Evolutionary conservation across 2,329 filamentous ascomycete genomes (phyloP).

Genomic region (Cladorrhinum sp.): DNA sequence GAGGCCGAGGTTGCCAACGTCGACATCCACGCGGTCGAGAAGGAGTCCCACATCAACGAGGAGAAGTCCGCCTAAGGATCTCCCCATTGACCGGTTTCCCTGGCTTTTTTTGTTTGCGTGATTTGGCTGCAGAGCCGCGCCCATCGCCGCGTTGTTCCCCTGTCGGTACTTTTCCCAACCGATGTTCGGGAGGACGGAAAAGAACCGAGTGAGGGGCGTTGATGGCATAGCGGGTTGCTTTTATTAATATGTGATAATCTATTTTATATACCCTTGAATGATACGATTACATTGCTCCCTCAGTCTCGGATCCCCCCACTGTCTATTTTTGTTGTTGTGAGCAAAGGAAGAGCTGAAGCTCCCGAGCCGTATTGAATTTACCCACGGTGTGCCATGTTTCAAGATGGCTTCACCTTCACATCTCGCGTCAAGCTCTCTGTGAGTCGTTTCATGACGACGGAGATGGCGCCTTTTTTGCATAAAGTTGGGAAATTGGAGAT

Average conservation of each 20-base stretch:
- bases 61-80: conserved; percentile 20
- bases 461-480: too few relatives aligned
- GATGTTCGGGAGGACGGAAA: conserved; percentile 1
- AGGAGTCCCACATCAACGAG: conserved; percentile 35
- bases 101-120: conserved; percentile 8
- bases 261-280: conserved; percentile 15
- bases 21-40: conserved; percentile 45
- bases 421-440: too few relatives aligned
- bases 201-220: background rate
- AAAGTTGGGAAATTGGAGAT: too few relatives aligned
- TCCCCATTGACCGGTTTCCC: background rate
- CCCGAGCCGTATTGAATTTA: conserved; percentile 5
- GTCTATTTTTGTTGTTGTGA: background rate
- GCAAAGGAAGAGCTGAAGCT: background rate
- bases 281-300: background rate
- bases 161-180: conserved; percentile 10
- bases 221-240: conserved; percentile 11
- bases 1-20: conserved; percentile 47
- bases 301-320: background rate
- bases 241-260: conserved; percentile 15
- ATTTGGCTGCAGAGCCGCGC: conserved; percentile 1
- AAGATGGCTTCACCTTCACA: conserved; percentile 9
- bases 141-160: conserved; percentile 1
- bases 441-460: too few relatives aligned
- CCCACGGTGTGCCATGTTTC: conserved; percentile 9